phyloP scores from a whole-genome alignment of 305 asterid species.

The Fraxinus angustifolia region DNA sequence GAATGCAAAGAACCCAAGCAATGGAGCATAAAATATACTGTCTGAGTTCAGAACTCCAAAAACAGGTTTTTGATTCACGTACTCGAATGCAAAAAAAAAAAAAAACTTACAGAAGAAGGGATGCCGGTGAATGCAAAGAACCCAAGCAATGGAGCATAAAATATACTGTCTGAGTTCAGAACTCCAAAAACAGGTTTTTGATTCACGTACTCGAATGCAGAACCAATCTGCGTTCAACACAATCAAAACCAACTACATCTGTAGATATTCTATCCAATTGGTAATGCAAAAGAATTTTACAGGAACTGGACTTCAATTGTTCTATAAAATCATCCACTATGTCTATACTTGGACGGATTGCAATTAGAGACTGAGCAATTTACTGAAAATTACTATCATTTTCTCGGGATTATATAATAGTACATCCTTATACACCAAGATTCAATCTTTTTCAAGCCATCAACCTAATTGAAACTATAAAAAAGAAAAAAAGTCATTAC shows the following conservation, averaged over 20 bases:
- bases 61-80: conserved; percentile 71
- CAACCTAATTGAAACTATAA: not conserved
- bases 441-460: not conserved
- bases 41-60: conserved; percentile 81
- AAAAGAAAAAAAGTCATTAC: not conserved
- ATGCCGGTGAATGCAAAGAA: conserved; percentile 80
- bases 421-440: not conserved
- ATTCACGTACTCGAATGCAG: conserved; percentile 79
- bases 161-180: conserved; percentile 63
- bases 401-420: not conserved
- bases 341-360: not conserved
- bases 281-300: not conserved
- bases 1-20: conserved; percentile 85
- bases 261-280: not conserved
- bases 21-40: conserved; percentile 73
- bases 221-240: conserved; percentile 67
- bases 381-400: not conserved
- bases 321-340: not conserved
- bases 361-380: not conserved
- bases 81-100: conserved; percentile 49
- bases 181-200: conserved; percentile 82
- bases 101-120: conserved; percentile 65
- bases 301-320: not conserved
- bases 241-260: conserved; percentile 17
- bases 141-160: conserved; percentile 90